Evolutionary conservation across 2,329 filamentous ascomycete species (phyloP).

Genomic region (Helotiales sp.): DNA sequence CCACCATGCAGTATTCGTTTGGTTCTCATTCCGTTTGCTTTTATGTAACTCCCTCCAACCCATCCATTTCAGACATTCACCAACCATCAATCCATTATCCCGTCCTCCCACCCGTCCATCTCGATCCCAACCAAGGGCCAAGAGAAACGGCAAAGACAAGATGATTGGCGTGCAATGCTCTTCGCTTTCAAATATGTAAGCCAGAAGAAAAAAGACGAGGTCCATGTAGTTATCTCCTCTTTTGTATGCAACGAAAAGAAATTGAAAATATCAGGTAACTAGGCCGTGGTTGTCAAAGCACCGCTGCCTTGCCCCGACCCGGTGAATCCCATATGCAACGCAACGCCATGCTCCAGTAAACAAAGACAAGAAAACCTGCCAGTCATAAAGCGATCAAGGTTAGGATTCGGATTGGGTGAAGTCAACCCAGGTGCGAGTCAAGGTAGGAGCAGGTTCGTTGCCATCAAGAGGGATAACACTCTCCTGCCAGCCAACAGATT

Average conservation of each 20-base stretch:
- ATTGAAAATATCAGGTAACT: neutral
- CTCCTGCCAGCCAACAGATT: conserved; percentile 37
- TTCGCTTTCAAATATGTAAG: conserved; percentile 8
- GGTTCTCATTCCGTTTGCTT: neutral
- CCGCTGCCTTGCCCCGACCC: neutral
- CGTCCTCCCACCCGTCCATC: too few relatives aligned
- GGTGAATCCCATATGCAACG: conserved; percentile 23
- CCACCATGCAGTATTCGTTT: neutral
- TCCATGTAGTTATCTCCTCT: neutral
- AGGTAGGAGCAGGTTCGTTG: conserved; percentile 24
- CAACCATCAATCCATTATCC: neutral
- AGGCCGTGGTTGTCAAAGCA: neutral
- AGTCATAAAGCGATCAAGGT: conserved; percentile 6
- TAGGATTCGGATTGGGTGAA: conserved; percentile 14
- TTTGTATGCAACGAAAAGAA: conserved; percentile 6
- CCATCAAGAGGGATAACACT: conserved; percentile 23
- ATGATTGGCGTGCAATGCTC: neutral
- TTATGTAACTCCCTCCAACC: conserved; percentile 4
- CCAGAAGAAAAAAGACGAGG: conserved; percentile 1
- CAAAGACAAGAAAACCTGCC: conserved; percentile 16
- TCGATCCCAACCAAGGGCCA: too few relatives aligned
- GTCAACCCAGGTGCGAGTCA: conserved; percentile 31
- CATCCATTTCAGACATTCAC: neutral
- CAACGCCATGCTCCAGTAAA: conserved; percentile 21
- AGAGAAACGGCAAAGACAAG: too few relatives aligned